Percentiles rank a stretch among this genome's conserved stretches.
Evolutionary conservation across 2,329 filamentous ascomycete species (phyloP).

Genomic region (Diplodia scrobiculata): DNA sequence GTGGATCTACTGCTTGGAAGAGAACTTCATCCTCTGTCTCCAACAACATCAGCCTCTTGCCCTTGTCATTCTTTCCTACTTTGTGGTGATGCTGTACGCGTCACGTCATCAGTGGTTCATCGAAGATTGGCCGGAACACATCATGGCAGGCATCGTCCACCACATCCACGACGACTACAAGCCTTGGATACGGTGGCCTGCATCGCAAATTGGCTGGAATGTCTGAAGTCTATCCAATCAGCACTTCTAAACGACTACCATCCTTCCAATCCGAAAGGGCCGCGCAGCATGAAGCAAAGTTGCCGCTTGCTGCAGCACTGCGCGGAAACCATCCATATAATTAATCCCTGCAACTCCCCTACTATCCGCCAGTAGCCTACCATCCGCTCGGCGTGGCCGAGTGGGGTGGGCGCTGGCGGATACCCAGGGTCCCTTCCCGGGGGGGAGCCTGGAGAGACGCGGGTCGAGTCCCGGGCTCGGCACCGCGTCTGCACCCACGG

Average conservation of each 20-base stretch:
- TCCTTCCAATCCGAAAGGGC: too few relatives aligned
- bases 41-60: slow-evolving; percentile 26
- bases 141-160: slow-evolving; percentile 16
- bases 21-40: slow-evolving; percentile 20
- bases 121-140: slow-evolving; percentile 26
- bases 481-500: too few relatives aligned
- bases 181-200: slow-evolving; percentile 29
- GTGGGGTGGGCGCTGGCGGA: too few relatives aligned
- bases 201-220: slow-evolving; percentile 26
- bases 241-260: not conserved
- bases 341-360: too few relatives aligned
- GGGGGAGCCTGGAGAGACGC: too few relatives aligned
- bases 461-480: too few relatives aligned
- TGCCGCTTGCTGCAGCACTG: too few relatives aligned
- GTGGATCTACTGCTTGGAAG: slow-evolving; percentile 20
- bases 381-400: too few relatives aligned
- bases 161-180: slow-evolving; percentile 17
- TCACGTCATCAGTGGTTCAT: slow-evolving; percentile 19
- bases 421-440: too few relatives aligned
- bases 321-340: too few relatives aligned
- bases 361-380: too few relatives aligned
- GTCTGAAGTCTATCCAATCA: not conserved
- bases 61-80: slow-evolving; percentile 15
- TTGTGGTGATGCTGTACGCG: not conserved
- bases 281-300: too few relatives aligned